phyloP scores from a whole-genome alignment of 345 rosid genomes.

The Trapa bicornis region DNA sequence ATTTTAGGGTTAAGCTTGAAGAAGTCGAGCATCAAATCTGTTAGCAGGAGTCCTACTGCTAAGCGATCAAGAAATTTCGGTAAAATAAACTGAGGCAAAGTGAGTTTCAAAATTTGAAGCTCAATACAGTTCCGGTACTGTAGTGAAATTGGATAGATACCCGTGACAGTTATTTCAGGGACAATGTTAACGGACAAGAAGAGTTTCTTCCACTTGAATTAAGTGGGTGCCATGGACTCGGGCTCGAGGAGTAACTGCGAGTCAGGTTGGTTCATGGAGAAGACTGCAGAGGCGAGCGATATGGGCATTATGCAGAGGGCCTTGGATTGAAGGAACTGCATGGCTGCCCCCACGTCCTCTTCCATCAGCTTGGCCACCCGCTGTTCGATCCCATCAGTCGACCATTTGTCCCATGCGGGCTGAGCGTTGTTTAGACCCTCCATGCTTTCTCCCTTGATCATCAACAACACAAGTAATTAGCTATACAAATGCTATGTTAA shows the following conservation, averaged over 20 bases:
- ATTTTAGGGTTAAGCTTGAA: no score
- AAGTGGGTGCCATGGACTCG: constrained; percentile 36
- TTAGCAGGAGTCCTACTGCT: no score
- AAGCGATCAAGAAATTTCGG: no score
- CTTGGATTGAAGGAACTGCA: constrained; percentile 76
- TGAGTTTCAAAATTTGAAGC: no score
- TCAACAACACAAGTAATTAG: not conserved
- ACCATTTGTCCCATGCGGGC: constrained; percentile 65
- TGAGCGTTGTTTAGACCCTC: constrained; percentile 35
- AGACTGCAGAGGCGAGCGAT: constrained; percentile 56
- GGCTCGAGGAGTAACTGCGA: constrained; percentile 28
- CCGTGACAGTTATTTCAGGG: not conserved
- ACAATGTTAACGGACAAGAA: not conserved
- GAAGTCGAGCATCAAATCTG: no score
- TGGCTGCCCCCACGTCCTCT: constrained; percentile 67
- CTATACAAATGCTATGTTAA: not conserved
- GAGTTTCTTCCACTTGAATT: not conserved
- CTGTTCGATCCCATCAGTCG: constrained; percentile 54
- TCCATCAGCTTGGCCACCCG: constrained; percentile 70
- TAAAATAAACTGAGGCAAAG: no score
- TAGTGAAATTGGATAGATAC: not conserved
- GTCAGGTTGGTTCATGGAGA: constrained; percentile 33
- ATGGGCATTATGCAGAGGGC: constrained; percentile 72
- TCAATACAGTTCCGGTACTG: not conserved
- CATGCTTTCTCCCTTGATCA: constrained; percentile 33